Evolutionary conservation across 768 basidiomycete genomes (phyloP).

Genomic region (Suillus subaureus): DNA sequence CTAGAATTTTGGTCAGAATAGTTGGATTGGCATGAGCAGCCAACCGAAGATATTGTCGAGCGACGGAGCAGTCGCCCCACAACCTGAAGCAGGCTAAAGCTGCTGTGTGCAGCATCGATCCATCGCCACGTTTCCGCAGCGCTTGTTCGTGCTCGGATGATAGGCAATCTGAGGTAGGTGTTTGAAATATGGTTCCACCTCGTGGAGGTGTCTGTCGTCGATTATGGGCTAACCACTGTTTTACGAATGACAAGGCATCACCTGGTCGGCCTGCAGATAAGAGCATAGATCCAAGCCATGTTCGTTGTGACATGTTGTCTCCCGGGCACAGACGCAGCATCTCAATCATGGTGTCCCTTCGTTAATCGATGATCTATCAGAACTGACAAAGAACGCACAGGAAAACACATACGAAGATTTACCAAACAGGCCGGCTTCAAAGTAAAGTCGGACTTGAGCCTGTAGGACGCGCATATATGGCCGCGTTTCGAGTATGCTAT

Average conservation of each 20-base stretch:
- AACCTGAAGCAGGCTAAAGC: slow-evolving; percentile 45
- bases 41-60: slow-evolving; percentile 42
- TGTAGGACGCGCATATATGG: slow-evolving; percentile 50
- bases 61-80: slow-evolving; percentile 39
- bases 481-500: slow-evolving; percentile 40
- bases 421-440: slow-evolving; percentile 34
- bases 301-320: slow-evolving; percentile 43
- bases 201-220: slow-evolving; percentile 16
- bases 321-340: slow-evolving; percentile 46
- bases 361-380: background rate
- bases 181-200: slow-evolving; percentile 31
- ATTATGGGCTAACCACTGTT: slow-evolving; percentile 32
- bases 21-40: slow-evolving; percentile 36
- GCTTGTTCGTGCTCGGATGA: slow-evolving; percentile 18
- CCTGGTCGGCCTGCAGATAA: slow-evolving; percentile 34
- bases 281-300: slow-evolving; percentile 42
- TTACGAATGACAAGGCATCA: slow-evolving; percentile 45
- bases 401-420: slow-evolving; percentile 36
- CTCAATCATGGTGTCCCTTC: slow-evolving; percentile 40
- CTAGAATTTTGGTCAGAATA: slow-evolving; percentile 43
- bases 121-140: slow-evolving; percentile 14
- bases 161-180: slow-evolving; percentile 23
- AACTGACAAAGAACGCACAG: background rate
- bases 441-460: slow-evolving; percentile 37
- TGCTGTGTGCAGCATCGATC: slow-evolving; percentile 35